phyloP scores from a whole-genome alignment of 345 rosid species.

The Salix exigua region DNA sequence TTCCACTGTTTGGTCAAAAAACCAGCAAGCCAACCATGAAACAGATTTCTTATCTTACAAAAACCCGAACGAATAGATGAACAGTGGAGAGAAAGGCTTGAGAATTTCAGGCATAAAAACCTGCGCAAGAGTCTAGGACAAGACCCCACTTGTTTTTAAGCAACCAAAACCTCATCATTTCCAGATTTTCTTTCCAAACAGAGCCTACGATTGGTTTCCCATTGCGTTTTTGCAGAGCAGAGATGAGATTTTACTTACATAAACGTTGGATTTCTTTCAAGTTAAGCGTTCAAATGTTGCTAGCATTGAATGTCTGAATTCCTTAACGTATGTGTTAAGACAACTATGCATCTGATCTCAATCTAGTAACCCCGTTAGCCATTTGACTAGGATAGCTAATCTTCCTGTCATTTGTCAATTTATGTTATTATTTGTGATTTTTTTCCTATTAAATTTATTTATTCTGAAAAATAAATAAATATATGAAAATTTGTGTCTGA shows the following conservation, averaged over 20 bases:
- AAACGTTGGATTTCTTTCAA: not conserved
- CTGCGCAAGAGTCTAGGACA: not conserved
- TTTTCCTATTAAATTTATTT: not conserved
- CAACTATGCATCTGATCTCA: not conserved
- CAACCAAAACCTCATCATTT: conserved; percentile 3
- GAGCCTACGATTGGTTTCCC: not conserved
- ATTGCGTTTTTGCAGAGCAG: not conserved
- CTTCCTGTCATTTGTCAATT: not conserved
- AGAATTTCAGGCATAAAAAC: not conserved
- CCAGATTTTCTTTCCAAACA: not conserved
- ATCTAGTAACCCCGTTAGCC: not conserved
- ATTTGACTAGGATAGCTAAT: not conserved
- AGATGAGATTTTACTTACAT: not conserved
- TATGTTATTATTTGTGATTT: not conserved
- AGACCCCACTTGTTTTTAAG: not conserved
- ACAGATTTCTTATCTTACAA: not conserved
- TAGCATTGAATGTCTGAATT: not conserved
- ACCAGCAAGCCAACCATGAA: not conserved
- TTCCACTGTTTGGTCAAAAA: not conserved
- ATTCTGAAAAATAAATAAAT: too few relatives aligned
- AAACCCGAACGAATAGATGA: not conserved
- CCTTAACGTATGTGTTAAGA: not conserved
- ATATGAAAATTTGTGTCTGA: too few relatives aligned
- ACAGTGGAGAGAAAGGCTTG: not conserved
- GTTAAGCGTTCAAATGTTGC: not conserved